Evolutionary conservation across 306 rosid species (phyloP), one percentile per base, ranked within the genome.

Genomic region (Begonia masoniana): DNA sequence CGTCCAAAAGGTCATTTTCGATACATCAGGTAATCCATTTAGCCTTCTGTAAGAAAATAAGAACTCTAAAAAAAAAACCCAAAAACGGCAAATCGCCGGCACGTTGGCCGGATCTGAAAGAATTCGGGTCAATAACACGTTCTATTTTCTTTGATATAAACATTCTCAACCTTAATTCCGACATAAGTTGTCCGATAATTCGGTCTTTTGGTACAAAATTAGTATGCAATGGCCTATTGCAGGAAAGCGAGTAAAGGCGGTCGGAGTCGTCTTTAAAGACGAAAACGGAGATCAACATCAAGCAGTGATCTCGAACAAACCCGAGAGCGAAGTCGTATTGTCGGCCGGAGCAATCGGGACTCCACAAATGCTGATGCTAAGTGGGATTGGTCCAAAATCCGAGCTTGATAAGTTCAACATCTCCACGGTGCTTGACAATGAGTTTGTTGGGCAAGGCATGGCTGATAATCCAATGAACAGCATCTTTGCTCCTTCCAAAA

Each of bases 391-490:
- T 5, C 93, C 94, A n/a, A 81, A 69, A 64, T 60, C 57, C 56
- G 86, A 91, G 26, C 99, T 91, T 10, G 23, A 75, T 15, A 74
- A 77, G 47, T 60, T 87, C 62, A 86, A 83, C 41, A 86, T 91
- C 43, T 60, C 96, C 9, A 60, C 79, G 45, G 83, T 91, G 21
- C 75, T 69, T 52, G 56, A 79, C 51, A 91, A 86, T 39, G 69
- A 54, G 9, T 81, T 69, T 74, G 96, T 91, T 55, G 99, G 99
- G 49, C 74, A 75, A 36, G 94, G 92, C 75, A 86, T 91, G 96
- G 83, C 71, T 36, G 99, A 86, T 71, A 91, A 91, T 65, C 99
- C 99, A n/a, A 73, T 91, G 96, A 91, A 91, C 71, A 24, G 94
- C n/a, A 26, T 91, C 17, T 91, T 77, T 63, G 84, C 83, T 62